Evolutionary conservation across 805 yeast species (phyloP), one percentile per base, ranked within the genome.

Genomic region (Lipomyces yamanashiensis): DNA sequence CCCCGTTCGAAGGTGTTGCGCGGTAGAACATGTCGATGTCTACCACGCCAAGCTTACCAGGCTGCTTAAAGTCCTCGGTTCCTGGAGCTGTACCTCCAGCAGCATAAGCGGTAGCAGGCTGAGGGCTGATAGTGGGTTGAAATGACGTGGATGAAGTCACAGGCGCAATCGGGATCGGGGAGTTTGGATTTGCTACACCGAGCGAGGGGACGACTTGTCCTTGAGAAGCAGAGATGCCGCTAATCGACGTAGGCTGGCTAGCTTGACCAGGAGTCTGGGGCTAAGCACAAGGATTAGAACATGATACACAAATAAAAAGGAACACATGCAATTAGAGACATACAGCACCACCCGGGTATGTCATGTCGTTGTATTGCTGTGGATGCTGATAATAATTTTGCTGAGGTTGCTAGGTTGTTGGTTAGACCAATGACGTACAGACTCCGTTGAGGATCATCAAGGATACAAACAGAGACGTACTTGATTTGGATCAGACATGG

Each of bases 21-120:
- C 58, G 63, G 50, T 66, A 66, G 6, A 40, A 51, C 7, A 44
- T 21, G 45, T 56, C 57, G 40, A 66, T 45, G 39, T 66, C 67
- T 33, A 66, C 59, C 17, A 58, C 61, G 1, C 69, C 69, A 34
- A 44, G 44, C 47, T 56, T 60, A 37, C 69, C 69, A 10, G 69
- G 69, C 41, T 59, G 69, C 19, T 58, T 13, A 37, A 51, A 66
- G 49, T 64, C 69, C 62, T 58, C 62, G 15, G 49, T 39, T 7
- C 47, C 48, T 12, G 41, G 45, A 10, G 36, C 48, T 5, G n/a
- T 28, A 7, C 57, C 57, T 9, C 39, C 12, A 13, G 55, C 19
- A 2, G 28, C 21, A 10, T 40, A 17, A 8, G 57, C 17, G 54
- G 28, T n/a, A 12, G n/a, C 17, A 17, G 39, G 15, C 19, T 53